Conservation (phyloP, 495 filamentous ascomycete species). For the Neurospora tetraspora region DNA sequence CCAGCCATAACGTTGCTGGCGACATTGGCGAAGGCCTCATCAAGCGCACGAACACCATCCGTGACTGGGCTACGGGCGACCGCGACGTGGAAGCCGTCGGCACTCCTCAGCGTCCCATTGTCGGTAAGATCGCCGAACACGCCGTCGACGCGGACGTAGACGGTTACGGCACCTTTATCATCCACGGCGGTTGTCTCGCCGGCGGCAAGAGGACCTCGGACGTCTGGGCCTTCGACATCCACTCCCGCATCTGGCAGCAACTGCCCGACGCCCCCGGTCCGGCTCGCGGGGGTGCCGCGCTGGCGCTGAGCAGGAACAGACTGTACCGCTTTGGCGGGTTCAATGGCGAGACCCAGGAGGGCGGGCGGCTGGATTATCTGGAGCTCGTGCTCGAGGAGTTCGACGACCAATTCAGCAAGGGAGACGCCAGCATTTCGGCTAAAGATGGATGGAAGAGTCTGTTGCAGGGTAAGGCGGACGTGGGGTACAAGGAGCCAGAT, state of each 20-base stretch:
- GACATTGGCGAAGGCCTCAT: neutral
- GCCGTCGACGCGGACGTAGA: conserved; percentile 36
- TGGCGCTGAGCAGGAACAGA: conserved; percentile 45
- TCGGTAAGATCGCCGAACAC: conserved; percentile 34
- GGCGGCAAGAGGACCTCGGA: conserved; percentile 44
- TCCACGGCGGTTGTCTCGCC: conserved; percentile 61
- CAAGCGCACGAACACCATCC: conserved; percentile 22
- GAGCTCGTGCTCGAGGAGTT: conserved; percentile 37
- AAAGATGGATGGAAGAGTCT: conserved; percentile 32
- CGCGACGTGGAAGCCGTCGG: conserved; percentile 28
- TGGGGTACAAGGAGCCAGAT: conserved; percentile 19
- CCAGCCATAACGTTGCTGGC: neutral
- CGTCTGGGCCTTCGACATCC: conserved; percentile 63
- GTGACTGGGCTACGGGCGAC: conserved; percentile 35
- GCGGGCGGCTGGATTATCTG: conserved; percentile 53
- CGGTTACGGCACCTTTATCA: conserved; percentile 49
- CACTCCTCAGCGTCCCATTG: conserved; percentile 36
- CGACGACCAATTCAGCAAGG: conserved; percentile 36
- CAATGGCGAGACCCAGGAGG: conserved; percentile 53
- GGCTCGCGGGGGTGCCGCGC: conserved; percentile 50
- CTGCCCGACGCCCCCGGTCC: conserved; percentile 51
- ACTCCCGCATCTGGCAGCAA: conserved; percentile 47
- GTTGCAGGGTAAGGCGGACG: conserved; percentile 12
- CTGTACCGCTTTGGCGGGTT: conserved; percentile 69
- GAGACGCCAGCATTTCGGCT: conserved; percentile 24